Base-by-base conservation (phyloP, 129 eudicot species). In the Centella asiatica region DNA sequence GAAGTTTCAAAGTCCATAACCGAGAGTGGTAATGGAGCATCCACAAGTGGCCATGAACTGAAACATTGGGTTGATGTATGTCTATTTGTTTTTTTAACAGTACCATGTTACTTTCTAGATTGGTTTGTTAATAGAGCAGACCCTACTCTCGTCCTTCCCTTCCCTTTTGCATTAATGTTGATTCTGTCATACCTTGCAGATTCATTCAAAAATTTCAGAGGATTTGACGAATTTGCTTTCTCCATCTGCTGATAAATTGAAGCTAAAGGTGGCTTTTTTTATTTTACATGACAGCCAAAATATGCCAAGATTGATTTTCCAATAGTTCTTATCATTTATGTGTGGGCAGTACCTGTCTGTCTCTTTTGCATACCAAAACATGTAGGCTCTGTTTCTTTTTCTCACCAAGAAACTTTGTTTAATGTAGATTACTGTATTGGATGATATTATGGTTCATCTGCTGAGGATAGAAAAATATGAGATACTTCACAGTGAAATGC, bases 381-480 rank as follows among this genome's bases (percentile, higher is more conserved):
- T 57, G 2, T 50, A n/a, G n/a, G 26, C 12, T 7, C 5, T 47
- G 46, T 32, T 73, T 61, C 39, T 65, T 39, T 19, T 49, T 65
- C 12, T 67, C 18, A 39, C 31, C 60, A 62, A 47, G 13, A 12
- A 18, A 56, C 62, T 59, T 45, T 59, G 26, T 44, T 55, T 20
- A 59, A 50, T 63, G 39, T 73, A 86, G 97, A 77, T 90, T 75
- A 89, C 76, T 65, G 39, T 13, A 46, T 33, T 86, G 76, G 75
- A 79, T 61, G 83, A 79, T 73, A 52, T 57, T 67, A 28, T 90
- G 69, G 56, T 64, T 49, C 71, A 67, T 70, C 73, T 72, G 73
- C 80, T 77, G 81, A 81, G 68, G 83, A 68, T 68, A 47, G 73
- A 83, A 68, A 73, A 72, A 45, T 86, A 86, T 67, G 67, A 76